Conservation (phyloP, 2,329 filamentous ascomycete species). For the Westerdykella sp. region DNA sequence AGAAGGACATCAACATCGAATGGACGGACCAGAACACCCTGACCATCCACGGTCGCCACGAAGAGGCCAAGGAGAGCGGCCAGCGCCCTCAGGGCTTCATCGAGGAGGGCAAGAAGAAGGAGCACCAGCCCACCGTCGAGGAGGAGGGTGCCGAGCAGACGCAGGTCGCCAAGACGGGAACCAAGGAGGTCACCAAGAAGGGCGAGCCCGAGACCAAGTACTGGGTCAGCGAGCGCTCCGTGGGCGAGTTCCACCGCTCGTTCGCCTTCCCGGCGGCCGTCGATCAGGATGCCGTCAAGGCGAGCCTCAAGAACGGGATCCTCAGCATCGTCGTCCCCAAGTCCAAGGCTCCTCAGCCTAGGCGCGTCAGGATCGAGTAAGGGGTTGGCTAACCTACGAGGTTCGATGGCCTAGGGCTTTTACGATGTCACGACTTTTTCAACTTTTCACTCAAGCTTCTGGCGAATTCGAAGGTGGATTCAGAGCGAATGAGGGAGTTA, state of each 20-base stretch:
- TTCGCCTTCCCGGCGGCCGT: conserved; percentile 55
- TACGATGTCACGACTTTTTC: not conserved
- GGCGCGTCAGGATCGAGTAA: conserved; percentile 54
- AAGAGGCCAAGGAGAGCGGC: conserved; percentile 56
- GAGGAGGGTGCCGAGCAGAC: conserved; percentile 46
- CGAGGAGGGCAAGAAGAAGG: conserved; percentile 34
- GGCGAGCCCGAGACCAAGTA: conserved; percentile 47
- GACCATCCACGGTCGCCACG: conserved; percentile 62
- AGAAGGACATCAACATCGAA: conserved; percentile 69
- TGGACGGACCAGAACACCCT: conserved; percentile 72
- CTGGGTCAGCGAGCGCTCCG: conserved; percentile 59
- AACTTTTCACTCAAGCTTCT: not conserved
- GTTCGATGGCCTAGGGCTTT: not conserved
- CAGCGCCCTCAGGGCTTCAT: conserved; percentile 45
- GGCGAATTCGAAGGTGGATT: not conserved
- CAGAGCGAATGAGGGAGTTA: not conserved
- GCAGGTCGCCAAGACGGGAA: conserved; percentile 25
- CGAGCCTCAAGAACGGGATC: conserved; percentile 55
- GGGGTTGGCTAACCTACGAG: too few relatives aligned
- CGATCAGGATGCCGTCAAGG: conserved; percentile 56
- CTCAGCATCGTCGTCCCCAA: conserved; percentile 54
- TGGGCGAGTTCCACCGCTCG: conserved; percentile 54
- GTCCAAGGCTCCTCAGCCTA: conserved; percentile 41
- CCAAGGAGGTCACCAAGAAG: conserved; percentile 37
- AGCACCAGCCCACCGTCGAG: conserved; percentile 56